These are phyloP conservation scores for Nannochloropsis salina DNA, from an alignment of 108 stramenopile genomes.

Conservation along the genomic window DNA sequence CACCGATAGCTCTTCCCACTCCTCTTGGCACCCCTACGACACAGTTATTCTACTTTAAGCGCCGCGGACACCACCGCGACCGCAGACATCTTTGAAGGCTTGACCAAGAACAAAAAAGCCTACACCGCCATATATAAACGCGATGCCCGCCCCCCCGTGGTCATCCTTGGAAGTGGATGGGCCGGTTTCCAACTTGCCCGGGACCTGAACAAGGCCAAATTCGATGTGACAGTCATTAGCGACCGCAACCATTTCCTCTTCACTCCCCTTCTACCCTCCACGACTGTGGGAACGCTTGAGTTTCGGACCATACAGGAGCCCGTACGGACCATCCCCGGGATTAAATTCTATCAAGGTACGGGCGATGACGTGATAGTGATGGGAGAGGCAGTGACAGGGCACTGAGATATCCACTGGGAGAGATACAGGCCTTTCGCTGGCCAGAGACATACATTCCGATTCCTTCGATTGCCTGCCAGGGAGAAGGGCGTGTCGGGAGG, in stretches of 20 bases:
- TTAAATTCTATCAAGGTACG: conserved; percentile 2
- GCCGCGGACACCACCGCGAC: not conserved
- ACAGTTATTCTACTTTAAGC: not conserved
- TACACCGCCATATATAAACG: not conserved
- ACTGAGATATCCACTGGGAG: too few relatives aligned
- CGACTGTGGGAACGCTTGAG: conserved; percentile 88
- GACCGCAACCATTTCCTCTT: conserved; percentile 79
- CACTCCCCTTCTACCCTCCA: conserved; percentile 86
- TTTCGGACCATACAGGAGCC: conserved; percentile 31
- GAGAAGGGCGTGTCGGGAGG: too few relatives aligned
- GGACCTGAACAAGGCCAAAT: conserved; percentile 55
- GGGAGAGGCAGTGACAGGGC: too few relatives aligned
- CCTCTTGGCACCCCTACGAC: too few relatives aligned
- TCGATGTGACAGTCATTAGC: conserved; percentile 61
- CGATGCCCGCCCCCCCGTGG: conserved; percentile 15
- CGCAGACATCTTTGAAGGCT: not conserved
- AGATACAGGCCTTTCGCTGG: too few relatives aligned
- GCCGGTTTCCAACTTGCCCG: conserved; percentile 40
- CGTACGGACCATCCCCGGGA: not conserved
- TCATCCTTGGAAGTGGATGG: conserved; percentile 41
- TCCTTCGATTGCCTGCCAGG: too few relatives aligned
- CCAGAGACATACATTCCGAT: too few relatives aligned
- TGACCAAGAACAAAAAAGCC: conserved; percentile 4
- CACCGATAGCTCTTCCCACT: too few relatives aligned
- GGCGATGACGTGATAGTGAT: not conserved